Evolutionary conservation across 2,329 filamentous ascomycete species (phyloP).

Genomic region (Xylariaceae sp.): DNA sequence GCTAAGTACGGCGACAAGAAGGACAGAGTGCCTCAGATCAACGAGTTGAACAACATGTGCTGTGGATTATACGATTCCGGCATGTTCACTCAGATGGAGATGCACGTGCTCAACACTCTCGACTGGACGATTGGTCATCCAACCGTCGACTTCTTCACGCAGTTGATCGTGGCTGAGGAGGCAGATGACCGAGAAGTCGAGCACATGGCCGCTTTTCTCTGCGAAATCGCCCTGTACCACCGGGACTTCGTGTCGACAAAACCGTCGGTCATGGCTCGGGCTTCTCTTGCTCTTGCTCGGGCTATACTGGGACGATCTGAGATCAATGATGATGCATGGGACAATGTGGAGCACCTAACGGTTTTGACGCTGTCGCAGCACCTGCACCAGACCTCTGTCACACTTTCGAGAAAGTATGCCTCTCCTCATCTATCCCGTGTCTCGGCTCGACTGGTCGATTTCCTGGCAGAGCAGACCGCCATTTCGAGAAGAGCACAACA

Average conservation of each 20-base stretch:
- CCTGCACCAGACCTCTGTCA: slow-evolving; percentile 53
- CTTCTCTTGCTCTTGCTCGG: slow-evolving; percentile 77
- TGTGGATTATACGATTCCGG: slow-evolving; percentile 96
- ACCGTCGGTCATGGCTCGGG: slow-evolving; percentile 84
- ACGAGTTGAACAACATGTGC: slow-evolving; percentile 98
- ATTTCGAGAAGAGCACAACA: slow-evolving; percentile 42
- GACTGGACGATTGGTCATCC: slow-evolving; percentile 96
- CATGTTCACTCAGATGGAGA: slow-evolving; percentile 99
- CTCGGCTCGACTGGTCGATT: slow-evolving; percentile 51
- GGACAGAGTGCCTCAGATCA: slow-evolving; percentile 94
- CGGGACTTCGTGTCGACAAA: slow-evolving; percentile 92
- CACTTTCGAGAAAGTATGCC: slow-evolving; percentile 55
- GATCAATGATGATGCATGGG: slow-evolving; percentile 70
- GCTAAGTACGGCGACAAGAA: slow-evolving; percentile 99
- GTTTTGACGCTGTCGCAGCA: slow-evolving; percentile 55
- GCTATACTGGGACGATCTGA: slow-evolving; percentile 80
- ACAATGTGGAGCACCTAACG: slow-evolving; percentile 63
- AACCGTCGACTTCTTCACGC: slow-evolving; percentile 89
- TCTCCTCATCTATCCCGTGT: slow-evolving; percentile 48
- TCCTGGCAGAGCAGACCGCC: slow-evolving; percentile 54
- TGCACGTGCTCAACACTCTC: slow-evolving; percentile 96
- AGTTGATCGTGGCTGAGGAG: slow-evolving; percentile 79
- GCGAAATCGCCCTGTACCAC: slow-evolving; percentile 93
- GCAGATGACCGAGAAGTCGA: slow-evolving; percentile 77
- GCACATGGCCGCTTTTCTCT: slow-evolving; percentile 90